These are phyloP conservation scores for Calonectria hongkongensis DNA, from an alignment of 2,329 filamentous ascomycete genomes.

Conservation along the genomic window DNA sequence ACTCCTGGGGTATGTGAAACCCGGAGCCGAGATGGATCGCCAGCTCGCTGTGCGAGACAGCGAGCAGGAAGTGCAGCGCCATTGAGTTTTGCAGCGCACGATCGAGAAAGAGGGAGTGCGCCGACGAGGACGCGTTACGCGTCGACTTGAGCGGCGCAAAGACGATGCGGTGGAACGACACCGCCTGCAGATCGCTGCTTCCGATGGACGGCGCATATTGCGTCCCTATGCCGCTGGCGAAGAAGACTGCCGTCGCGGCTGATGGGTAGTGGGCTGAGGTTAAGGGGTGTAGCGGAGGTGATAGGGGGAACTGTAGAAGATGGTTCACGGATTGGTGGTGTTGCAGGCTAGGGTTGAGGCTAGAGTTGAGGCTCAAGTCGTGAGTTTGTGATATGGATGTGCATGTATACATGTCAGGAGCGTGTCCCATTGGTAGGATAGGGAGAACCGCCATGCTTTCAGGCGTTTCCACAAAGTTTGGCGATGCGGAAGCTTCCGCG, in stretches of 20 bases:
- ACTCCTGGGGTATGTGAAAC: slow-evolving; percentile 29
- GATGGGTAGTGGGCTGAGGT: slow-evolving; percentile 23
- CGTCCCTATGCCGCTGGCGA: slow-evolving; percentile 8
- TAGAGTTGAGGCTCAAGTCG: not conserved
- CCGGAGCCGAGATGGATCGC: slow-evolving; percentile 40
- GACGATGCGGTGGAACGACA: slow-evolving; percentile 38
- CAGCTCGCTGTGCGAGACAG: slow-evolving; percentile 42
- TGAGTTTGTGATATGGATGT: not conserved
- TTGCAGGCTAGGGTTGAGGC: not conserved
- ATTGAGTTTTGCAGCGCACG: slow-evolving; percentile 31
- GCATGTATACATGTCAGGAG: not conserved
- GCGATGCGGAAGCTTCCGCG: slow-evolving; percentile 13
- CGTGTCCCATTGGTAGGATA: slow-evolving; percentile 19
- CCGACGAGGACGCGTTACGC: slow-evolving; percentile 22
- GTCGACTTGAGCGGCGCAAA: slow-evolving; percentile 39
- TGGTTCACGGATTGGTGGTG: not conserved
- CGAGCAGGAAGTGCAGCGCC: slow-evolving; percentile 40
- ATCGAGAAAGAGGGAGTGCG: slow-evolving; percentile 35
- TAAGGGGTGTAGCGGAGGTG: slow-evolving; percentile 14
- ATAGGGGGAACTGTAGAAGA: slow-evolving; percentile 15
- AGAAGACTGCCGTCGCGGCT: slow-evolving; percentile 21
- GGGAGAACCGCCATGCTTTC: not conserved
- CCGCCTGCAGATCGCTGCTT: slow-evolving; percentile 35
- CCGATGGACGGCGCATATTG: slow-evolving; percentile 38
- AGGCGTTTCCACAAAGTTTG: slow-evolving; percentile 8